These are phyloP conservation scores for Physaria fendleri DNA, from an alignment of 345 rosid species.

Conservation along the genomic window DNA sequence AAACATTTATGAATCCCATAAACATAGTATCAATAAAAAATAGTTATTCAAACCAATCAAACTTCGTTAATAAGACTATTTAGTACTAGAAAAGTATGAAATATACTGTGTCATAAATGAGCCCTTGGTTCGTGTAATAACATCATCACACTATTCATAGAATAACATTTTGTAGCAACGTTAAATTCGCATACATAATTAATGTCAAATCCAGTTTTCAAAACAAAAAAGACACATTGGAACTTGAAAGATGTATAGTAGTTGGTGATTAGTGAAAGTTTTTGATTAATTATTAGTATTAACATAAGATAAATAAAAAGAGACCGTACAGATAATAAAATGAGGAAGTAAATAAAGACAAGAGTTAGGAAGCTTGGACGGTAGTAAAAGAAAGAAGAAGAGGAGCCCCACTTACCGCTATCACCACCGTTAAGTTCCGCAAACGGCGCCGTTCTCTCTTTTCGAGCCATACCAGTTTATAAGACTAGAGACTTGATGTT, in stretches of 20 bases:
- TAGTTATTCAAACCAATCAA: slow-evolving; percentile 1
- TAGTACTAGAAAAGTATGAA: no score
- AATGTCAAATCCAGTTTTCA: not conserved
- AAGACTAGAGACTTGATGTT: slow-evolving; percentile 5
- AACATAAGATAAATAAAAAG: not conserved
- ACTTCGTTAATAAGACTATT: not conserved
- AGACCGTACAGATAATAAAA: slow-evolving; percentile 18
- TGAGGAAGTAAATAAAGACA: slow-evolving; percentile 17
- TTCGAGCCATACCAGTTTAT: slow-evolving; percentile 21
- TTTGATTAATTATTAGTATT: not conserved
- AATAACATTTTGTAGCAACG: not conserved
- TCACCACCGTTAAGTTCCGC: slow-evolving; percentile 20
- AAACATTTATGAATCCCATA: slow-evolving; percentile 1
- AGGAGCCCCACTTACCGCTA: not conserved
- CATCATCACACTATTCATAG: slow-evolving; percentile 19
- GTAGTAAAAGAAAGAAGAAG: slow-evolving; percentile 7
- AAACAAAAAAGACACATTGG: not conserved
- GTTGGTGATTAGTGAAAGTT: not conserved
- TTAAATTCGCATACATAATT: not conserved
- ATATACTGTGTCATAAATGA: not conserved
- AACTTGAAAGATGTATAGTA: not conserved
- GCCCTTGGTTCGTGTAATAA: not conserved
- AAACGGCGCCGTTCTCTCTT: slow-evolving; percentile 30
- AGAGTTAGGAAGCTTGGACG: slow-evolving; percentile 20
- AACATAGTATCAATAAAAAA: not conserved